These are phyloP conservation scores for Monilinia fructigena DNA, from an alignment of 2,329 filamentous ascomycete species.

Conservation along the genomic window DNA sequence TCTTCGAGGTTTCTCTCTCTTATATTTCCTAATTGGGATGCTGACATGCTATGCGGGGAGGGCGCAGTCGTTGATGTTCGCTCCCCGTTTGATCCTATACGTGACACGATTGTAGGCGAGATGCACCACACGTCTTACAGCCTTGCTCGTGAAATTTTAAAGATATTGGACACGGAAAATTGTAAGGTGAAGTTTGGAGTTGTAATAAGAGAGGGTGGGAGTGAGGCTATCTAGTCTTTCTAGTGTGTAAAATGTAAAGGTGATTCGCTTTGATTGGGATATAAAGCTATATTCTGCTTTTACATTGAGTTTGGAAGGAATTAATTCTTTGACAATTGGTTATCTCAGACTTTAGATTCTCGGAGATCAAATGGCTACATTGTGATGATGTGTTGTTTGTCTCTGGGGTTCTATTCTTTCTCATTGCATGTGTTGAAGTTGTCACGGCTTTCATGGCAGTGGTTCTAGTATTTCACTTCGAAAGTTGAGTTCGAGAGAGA, in stretches of 20 bases:
- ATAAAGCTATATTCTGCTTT: not conserved
- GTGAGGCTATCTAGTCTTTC: not conserved
- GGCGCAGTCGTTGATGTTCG: not conserved
- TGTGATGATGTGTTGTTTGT: not conserved
- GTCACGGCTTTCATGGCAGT: not conserved
- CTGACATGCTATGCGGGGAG: not conserved
- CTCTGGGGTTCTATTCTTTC: not conserved
- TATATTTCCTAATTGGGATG: not conserved
- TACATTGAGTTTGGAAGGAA: no score
- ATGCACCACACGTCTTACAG: not conserved
- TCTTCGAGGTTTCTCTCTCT: not conserved
- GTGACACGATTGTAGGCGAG: not conserved
- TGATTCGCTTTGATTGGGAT: no score
- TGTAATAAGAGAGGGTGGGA: not conserved
- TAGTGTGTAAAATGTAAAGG: no score
- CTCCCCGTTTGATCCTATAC: conserved; percentile 6
- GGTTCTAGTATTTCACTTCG: not conserved
- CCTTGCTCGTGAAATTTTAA: not conserved
- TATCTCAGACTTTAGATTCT: not conserved
- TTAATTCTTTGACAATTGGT: not conserved
- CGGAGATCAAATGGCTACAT: not conserved
- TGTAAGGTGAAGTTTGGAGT: not conserved
- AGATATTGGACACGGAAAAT: not conserved
- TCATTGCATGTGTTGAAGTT: not conserved
- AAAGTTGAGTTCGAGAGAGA: not conserved